Evolutionary conservation across 2,329 filamentous ascomycete genomes (phyloP), one percentile per base, ranked within the genome.

Genomic region (Gaeumannomyces tritici): DNA sequence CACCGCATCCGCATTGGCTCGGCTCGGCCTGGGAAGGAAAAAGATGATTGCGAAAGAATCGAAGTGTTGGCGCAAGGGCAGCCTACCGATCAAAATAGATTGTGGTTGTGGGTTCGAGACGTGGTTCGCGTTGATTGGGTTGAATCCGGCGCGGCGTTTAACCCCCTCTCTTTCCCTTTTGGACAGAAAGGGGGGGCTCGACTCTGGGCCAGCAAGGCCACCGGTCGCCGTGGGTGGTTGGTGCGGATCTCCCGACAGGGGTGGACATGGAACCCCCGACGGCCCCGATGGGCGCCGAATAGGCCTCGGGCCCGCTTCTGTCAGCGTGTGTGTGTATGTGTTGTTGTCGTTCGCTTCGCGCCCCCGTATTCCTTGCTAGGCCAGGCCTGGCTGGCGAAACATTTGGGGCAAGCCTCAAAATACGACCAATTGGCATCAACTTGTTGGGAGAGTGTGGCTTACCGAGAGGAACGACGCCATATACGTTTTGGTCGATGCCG

Each of bases 111-210:
- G 59, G 60, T 56, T 58, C 35, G 59, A 63, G 59, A 63, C 62
- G 62, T 63, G 62, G 62, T 63, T 29, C n/a, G 62, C 55, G 59
- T 24, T 63, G 59, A 63, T 63, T 63, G 62, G 62, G 55, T 24
- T 60, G 51, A 57, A 24, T 33, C 42, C 28, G 27, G 21, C 59
- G n/a, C 26, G 42, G 59, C 42, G 24, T 58, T 58, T 58, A 29
- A 26, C 55, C 56, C 28, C 28, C 56, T 31, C 29, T 15, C 56
- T 18, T 21, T 18, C 42, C 42, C n/a, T 18, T 47, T 28, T 4
- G 15, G 28, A 31, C 1, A 12, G 31, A 33, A 12, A 12, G 31
- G 12, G 26, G 2, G 55, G 60, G 31, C 57, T 24, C 31, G 31
- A 21, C 42, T 54, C 54, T 54, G 35, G 60, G 33, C 33, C 33